Percentiles rank a stretch among this genome's conserved stretches.
Evolutionary conservation across 768 basidiomycete species (phyloP).

Genomic region (Auriscalpium orientale): DNA sequence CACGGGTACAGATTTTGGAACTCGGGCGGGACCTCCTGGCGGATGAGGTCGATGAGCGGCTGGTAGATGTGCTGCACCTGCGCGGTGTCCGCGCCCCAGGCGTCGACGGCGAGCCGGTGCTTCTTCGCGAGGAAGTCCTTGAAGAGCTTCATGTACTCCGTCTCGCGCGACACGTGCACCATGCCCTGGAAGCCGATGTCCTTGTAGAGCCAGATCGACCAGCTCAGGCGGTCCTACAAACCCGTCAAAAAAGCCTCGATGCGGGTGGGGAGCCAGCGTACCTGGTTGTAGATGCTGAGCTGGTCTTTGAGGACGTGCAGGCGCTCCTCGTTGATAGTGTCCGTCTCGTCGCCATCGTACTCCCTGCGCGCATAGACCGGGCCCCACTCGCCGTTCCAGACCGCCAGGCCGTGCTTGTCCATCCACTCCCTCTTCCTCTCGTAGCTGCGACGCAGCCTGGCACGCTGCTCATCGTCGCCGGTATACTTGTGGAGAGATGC

Average conservation of each 20-base stretch:
- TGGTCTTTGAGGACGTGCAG: slow-evolving; percentile 69
- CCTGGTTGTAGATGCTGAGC: slow-evolving; percentile 61
- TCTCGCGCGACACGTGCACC: slow-evolving; percentile 62
- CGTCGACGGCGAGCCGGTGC: slow-evolving; percentile 67
- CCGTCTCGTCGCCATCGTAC: slow-evolving; percentile 45
- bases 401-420: slow-evolving; percentile 55
- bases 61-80: slow-evolving; percentile 52
- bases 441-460: slow-evolving; percentile 47
- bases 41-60: slow-evolving; percentile 57
- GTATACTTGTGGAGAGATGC: slow-evolving; percentile 46
- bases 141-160: slow-evolving; percentile 67
- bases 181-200: slow-evolving; percentile 85
- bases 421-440: slow-evolving; percentile 75
- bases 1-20: slow-evolving; percentile 52
- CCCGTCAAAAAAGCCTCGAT: neutral
- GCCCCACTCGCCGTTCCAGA: slow-evolving; percentile 82
- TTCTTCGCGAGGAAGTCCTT: slow-evolving; percentile 68
- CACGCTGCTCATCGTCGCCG: slow-evolving; percentile 44
- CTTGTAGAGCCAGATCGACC: slow-evolving; percentile 88
- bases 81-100: slow-evolving; percentile 67
- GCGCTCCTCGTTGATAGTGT: slow-evolving; percentile 56
- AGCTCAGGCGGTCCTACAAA: slow-evolving; percentile 54
- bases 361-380: slow-evolving; percentile 66
- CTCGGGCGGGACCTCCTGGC: slow-evolving; percentile 42
- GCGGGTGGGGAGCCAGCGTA: slow-evolving; percentile 17